Evolutionary conservation across 1,284 basidiomycete species (phyloP), one percentile per base, ranked within the genome.

Genomic region (Peniophora sp.): DNA sequence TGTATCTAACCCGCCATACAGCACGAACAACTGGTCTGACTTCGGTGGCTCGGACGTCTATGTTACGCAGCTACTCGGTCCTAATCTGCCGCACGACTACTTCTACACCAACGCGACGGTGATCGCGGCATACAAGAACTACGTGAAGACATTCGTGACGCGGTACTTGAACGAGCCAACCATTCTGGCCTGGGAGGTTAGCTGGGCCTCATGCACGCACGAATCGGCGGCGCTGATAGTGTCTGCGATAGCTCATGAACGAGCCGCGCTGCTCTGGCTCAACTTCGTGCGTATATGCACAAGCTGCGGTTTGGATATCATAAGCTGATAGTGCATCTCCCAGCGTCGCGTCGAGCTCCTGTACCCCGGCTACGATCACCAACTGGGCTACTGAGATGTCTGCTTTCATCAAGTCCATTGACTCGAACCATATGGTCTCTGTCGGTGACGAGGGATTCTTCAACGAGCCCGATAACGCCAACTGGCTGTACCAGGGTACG

Each of bases 401-500:
- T 6, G 62, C 63, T 12, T 67, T 60, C 59, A 67, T 68, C 60
- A 63, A 67, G 53, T 62, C 62, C 2, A 62, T 69, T 49, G 68
- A 69, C 54, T 50, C 58, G 9, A 66, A 63, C 54, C 66, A 68
- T 52, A 60, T 69, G 19, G 67, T 69, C 10, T 75, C 66, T 1
- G 62, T 83, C 36, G 79, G 80, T 5, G 81, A 83, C 51, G 79
- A 83, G 56, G 80, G 80, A 2, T 83, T 78, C 69, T 81, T 75
- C 66, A 78, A 81, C 57, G 63, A 76, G 51, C 70, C 73, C 0
- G 61, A 66, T 49, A 73, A 66, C 50, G 61, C 71, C 1, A 70
- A 74, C 24, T 74, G 70, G 53, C 72, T 78, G 10, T 83, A 83
- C 63, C 70, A 75, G 79, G 80, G 48, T n/a, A 32, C 12, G 6